These are phyloP conservation scores for Bipolaris victoriae DNA, from an alignment of 2,329 filamentous ascomycete species.

Conservation along the genomic window DNA sequence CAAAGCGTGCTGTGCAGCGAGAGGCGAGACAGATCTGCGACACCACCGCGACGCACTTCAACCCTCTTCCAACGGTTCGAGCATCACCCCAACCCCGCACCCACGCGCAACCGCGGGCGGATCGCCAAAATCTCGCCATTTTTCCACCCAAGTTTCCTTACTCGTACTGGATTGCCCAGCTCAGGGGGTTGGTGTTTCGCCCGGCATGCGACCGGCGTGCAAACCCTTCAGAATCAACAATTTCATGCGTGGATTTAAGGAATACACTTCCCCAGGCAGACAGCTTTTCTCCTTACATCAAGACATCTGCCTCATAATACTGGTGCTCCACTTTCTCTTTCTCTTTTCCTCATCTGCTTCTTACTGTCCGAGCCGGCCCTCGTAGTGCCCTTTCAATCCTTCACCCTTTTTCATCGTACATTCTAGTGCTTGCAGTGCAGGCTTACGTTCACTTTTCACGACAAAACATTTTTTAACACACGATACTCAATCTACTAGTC, in stretches of 20 bases:
- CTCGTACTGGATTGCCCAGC: conserved; percentile 37
- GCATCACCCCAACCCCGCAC: conserved; percentile 37
- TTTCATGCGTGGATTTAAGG: conserved; percentile 52
- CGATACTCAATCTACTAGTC: conserved; percentile 40
- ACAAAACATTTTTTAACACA: conserved; percentile 15
- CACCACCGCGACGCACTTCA: conserved; percentile 42
- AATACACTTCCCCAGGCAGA: conserved; percentile 27
- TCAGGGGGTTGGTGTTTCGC: conserved; percentile 49
- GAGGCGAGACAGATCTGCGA: conserved; percentile 49
- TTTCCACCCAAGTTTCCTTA: conserved; percentile 35
- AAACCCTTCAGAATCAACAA: conserved; percentile 34
- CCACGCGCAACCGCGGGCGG: conserved; percentile 21
- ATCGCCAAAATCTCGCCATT: conserved; percentile 41
- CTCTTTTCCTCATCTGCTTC: conserved; percentile 32
- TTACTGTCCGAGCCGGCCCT: conserved; percentile 51
- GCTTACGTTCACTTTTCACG: conserved; percentile 41
- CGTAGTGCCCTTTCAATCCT: conserved; percentile 48
- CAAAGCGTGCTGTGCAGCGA: conserved; percentile 28
- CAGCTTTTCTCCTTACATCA: not conserved
- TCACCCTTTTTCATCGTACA: conserved; percentile 29
- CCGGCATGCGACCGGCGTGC: conserved; percentile 34
- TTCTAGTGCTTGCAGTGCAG: conserved; percentile 47
- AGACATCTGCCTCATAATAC: conserved; percentile 39
- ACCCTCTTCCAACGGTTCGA: conserved; percentile 41
- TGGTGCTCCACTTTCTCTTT: conserved; percentile 45